Evolutionary conservation across 805 yeast genomes (phyloP).

Genomic region (Torulaspora delbrueckii): DNA sequence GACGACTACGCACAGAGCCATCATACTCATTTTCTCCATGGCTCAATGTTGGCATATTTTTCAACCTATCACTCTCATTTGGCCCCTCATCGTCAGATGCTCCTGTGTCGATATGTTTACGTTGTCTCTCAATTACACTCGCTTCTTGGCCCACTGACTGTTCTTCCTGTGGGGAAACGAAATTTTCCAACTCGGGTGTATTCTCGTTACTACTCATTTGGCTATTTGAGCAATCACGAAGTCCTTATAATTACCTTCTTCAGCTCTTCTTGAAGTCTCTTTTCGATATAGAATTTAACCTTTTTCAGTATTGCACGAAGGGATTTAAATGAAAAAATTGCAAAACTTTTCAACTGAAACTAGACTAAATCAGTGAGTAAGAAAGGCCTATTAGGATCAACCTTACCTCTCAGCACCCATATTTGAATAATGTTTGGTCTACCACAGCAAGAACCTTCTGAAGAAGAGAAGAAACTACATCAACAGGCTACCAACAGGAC

Average conservation of each 20-base stretch:
- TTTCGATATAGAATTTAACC: not conserved
- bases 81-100: conserved; percentile 23
- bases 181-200: conserved; percentile 1
- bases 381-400: not conserved
- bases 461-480: conserved; percentile 63
- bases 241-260: not conserved
- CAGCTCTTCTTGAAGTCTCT: not conserved
- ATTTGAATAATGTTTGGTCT: conserved; percentile 40
- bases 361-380: not conserved
- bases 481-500: conserved; percentile 59
- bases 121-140: conserved; percentile 21
- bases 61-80: conserved; percentile 13
- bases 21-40: conserved; percentile 23
- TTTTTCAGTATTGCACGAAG: conserved; percentile 4
- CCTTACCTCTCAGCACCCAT: not conserved
- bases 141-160: not conserved
- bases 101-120: conserved; percentile 27
- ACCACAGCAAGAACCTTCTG: conserved; percentile 50
- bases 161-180: conserved; percentile 1
- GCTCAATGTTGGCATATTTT: conserved; percentile 3
- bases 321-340: not conserved
- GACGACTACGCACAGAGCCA: conserved; percentile 48
- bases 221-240: not conserved
- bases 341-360: conserved; percentile 2
- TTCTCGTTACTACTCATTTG: conserved; percentile 8